Percentiles rank a stretch among this genome's conserved stretches.
Evolutionary conservation across 371 early-diverging fungal species (phyloP).

Genomic region (Lichtheimia ornata): DNA sequence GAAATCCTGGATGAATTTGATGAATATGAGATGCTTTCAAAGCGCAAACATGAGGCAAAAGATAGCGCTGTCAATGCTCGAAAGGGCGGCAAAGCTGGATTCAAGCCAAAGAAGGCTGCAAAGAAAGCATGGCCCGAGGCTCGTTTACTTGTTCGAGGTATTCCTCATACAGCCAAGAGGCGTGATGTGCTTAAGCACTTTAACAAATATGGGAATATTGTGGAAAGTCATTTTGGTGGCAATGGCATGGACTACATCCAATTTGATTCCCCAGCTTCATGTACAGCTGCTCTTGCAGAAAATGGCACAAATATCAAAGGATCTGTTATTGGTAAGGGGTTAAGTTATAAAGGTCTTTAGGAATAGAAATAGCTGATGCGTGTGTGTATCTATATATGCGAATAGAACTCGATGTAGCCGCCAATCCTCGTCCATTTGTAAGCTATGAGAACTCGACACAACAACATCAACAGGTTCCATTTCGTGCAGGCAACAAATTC

Average conservation of each 20-base stretch:
- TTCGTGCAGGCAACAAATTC: too few species aligned
- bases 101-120: not conserved
- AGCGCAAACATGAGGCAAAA: constrained; percentile 17
- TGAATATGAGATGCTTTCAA: constrained; percentile 50
- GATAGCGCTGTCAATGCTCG: constrained; percentile 11
- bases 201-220: constrained; percentile 47
- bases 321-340: constrained; percentile 35
- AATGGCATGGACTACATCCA: constrained; percentile 45
- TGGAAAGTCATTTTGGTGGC: constrained; percentile 38
- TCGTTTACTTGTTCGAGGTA: constrained; percentile 43
- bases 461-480: too few species aligned
- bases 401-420: too few species aligned
- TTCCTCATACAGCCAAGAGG: constrained; percentile 34
- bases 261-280: constrained; percentile 38
- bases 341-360: too few species aligned
- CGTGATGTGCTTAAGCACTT: constrained; percentile 41
- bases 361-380: too few species aligned
- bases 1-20: constrained; percentile 47
- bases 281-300: constrained; percentile 41
- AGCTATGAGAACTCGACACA: too few species aligned
- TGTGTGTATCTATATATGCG: too few species aligned
- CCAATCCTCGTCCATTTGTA: too few species aligned
- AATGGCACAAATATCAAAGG: constrained; percentile 43
- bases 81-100: constrained; percentile 2
- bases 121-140: constrained; percentile 29